Conservation (phyloP, 2,329 filamentous ascomycete species). For the Ophiocordyceps camponoti-saundersi region DNA sequence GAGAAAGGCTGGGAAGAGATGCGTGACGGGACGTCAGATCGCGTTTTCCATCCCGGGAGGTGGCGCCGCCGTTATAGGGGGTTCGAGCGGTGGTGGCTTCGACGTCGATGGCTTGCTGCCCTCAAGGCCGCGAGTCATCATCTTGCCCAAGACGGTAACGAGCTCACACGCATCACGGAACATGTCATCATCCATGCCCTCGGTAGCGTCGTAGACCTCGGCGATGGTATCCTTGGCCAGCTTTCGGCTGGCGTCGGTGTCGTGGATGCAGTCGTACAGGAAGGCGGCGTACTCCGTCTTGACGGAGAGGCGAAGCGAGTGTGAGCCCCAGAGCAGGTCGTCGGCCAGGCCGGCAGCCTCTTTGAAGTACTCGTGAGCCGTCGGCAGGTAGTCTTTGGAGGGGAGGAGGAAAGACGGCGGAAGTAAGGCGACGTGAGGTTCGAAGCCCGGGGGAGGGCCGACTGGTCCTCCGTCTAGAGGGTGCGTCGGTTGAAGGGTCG, state of each 20-base stretch:
- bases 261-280: conserved; percentile 81
- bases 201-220: conserved; percentile 79
- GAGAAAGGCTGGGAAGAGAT: neutral
- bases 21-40: conserved; percentile 13
- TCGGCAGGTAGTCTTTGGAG: conserved; percentile 62
- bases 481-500: conserved; percentile 29
- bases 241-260: conserved; percentile 56
- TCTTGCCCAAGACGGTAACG: conserved; percentile 69
- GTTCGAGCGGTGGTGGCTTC: conserved; percentile 9
- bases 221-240: conserved; percentile 71
- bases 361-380: conserved; percentile 66
- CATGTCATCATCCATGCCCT: conserved; percentile 90
- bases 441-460: conserved; percentile 37
- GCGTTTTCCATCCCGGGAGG: conserved; percentile 25
- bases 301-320: conserved; percentile 75
- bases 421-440: conserved; percentile 17
- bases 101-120: conserved; percentile 15
- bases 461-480: conserved; percentile 42
- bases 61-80: conserved; percentile 6
- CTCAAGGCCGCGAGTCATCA: conserved; percentile 61
- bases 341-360: conserved; percentile 63
- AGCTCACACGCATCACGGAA: conserved; percentile 84
- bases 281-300: conserved; percentile 90
- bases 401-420: conserved; percentile 65
- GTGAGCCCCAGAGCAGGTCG: conserved; percentile 63